A percentile compares a stretch with the other conserved stretches of the same genome.
These are phyloP conservation scores for Cenchrus purpureus DNA, from an alignment of 176 grass and related monocot genomes.

Conservation along the genomic window DNA sequence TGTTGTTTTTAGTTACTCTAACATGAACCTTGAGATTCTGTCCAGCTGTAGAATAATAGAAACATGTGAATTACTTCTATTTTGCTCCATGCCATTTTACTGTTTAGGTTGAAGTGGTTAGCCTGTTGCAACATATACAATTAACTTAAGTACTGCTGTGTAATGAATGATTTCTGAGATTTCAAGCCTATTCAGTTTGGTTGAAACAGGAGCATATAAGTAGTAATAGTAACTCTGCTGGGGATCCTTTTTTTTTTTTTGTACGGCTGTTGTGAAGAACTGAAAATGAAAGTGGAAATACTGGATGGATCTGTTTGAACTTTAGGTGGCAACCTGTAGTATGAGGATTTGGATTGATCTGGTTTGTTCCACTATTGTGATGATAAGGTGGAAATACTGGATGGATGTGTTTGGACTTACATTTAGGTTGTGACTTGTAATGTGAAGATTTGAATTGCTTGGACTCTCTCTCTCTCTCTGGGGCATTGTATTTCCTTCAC, in stretches of 20 bases:
- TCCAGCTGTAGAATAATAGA: neutral
- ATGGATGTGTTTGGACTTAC: neutral
- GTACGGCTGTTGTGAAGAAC: neutral
- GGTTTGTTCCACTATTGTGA: neutral
- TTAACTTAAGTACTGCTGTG: neutral
- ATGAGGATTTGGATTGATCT: constrained; percentile 2
- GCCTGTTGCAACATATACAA: constrained; percentile 8
- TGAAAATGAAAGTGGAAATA: constrained; percentile 3
- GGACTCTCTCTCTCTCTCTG: neutral
- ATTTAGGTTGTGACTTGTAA: neutral
- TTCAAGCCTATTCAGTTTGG: constrained; percentile 11
- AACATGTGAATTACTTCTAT: constrained; percentile 11
- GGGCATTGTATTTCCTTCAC: neutral
- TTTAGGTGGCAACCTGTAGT: neutral
- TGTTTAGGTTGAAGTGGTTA: neutral
- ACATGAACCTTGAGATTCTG: neutral
- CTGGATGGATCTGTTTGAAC: neutral
- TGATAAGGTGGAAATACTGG: constrained; percentile 19
- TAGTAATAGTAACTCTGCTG: neutral
- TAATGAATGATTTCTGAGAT: neutral
- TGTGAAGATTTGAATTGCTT: constrained; percentile 9
- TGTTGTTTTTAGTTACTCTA: neutral
- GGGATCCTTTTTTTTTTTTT: constrained; percentile 16
- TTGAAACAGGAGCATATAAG: neutral
- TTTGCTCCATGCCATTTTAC: constrained; percentile 29